Evolutionary conservation across 164 flowering plant species (phyloP).

Genomic region (Annona cherimola): DNA sequence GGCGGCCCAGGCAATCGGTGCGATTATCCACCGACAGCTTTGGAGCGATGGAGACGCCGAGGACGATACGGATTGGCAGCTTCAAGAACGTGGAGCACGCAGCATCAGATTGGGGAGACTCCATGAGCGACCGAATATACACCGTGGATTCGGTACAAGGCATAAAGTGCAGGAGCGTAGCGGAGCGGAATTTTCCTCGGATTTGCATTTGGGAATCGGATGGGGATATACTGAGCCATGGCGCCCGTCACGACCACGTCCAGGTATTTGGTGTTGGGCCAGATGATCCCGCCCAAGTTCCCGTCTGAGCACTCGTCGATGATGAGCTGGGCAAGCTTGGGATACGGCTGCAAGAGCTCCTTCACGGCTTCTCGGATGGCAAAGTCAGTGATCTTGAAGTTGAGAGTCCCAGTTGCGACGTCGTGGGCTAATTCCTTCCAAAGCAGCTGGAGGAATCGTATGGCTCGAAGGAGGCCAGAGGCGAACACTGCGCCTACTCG

Average conservation of each 20-base stretch:
- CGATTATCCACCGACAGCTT: not conserved
- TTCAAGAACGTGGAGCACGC: slow-evolving; percentile 45
- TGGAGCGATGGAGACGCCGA: slow-evolving; percentile 34
- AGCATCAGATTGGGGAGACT: slow-evolving; percentile 76
- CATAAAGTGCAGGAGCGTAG: slow-evolving; percentile 27
- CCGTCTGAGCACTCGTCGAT: slow-evolving; percentile 35
- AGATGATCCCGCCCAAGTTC: slow-evolving; percentile 61
- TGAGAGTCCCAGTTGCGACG: slow-evolving; percentile 45
- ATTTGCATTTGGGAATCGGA: slow-evolving; percentile 81
- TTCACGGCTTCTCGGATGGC: slow-evolving; percentile 30
- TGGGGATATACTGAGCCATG: slow-evolving; percentile 79
- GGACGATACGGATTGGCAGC: slow-evolving; percentile 23
- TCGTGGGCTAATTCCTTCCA: slow-evolving; percentile 48
- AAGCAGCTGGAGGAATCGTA: slow-evolving; percentile 55
- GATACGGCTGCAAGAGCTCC: slow-evolving; percentile 32
- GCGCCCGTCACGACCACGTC: slow-evolving; percentile 79
- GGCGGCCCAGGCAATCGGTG: not conserved
- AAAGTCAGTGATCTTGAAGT: slow-evolving; percentile 39
- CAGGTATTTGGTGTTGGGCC: slow-evolving; percentile 78
- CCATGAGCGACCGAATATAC: slow-evolving; percentile 71
- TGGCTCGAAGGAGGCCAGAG: slow-evolving; percentile 70
- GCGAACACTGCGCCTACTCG: slow-evolving; percentile 79
- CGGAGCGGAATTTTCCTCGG: slow-evolving; percentile 50
- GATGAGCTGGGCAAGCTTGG: slow-evolving; percentile 43
- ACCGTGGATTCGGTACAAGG: slow-evolving; percentile 74